Evolutionary conservation across 1,284 basidiomycete genomes (phyloP), one percentile per base, ranked within the genome.

Genomic region (Rhodotorula glutinis): DNA sequence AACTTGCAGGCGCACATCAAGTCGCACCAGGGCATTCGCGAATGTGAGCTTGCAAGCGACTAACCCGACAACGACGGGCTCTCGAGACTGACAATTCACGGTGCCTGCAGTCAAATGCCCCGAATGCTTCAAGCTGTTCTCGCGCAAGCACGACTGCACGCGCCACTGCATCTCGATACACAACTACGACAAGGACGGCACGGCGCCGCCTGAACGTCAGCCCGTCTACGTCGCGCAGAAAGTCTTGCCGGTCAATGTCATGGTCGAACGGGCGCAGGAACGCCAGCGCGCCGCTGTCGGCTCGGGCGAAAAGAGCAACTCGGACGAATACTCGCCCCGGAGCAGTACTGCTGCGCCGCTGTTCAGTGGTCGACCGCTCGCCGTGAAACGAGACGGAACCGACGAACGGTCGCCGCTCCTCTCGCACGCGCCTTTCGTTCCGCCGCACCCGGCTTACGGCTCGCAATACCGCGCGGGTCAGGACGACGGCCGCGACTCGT

Each of bases 91-190:
- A 25, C 44, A 29, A 25, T 1, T n/a, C 25, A 10, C n/a, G n/a
- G n/a, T n/a, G n/a, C n/a, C n/a, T n/a, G 21, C 58, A 70, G 71
- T 67, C 66, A 65, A 64, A n/a, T 73, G 72, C 61, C 72, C 69
- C 17, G 69, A 71, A 46, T 73, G 72, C 65, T 53, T 49, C 38
- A 73, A 73, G 55, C 62, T 60, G 25, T 73, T 73, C 53, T 69
- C 66, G 8, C 69, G 72, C 49, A 63, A 64, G 29, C 72, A 73
- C 61, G 72, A 73, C 56, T 71, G 69, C 56, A 60, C 63, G 4
- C 66, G 72, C 3, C 72, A 73, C 63, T 69, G 67, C 33, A 69
- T 73, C 59, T 65, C 72, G 10, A 63, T 73, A 19, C 72, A 73
- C 56, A 21, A 64, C 41, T 66, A 67, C 56, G 65, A 69, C 60